A percentile compares a stretch with the other conserved stretches of the same genome.
phyloP scores from a whole-genome alignment of 129 eudicot species.

The Calendula officinalis region DNA sequence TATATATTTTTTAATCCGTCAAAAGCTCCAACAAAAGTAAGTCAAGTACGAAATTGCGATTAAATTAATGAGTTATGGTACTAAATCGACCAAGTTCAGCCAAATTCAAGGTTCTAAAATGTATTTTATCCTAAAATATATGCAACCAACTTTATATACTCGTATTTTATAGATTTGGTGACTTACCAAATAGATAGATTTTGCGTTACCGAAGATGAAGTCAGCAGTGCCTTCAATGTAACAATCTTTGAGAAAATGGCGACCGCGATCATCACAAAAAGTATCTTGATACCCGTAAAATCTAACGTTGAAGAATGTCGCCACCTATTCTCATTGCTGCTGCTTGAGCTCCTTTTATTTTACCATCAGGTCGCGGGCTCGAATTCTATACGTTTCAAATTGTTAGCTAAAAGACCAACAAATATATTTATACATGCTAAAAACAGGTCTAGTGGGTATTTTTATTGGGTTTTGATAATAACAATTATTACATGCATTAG shows the following conservation, averaged over 20 bases:
- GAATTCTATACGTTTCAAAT: conserved; percentile 45
- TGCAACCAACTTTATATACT: background rate
- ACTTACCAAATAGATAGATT: conserved; percentile 54
- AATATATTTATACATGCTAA: background rate
- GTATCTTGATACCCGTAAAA: conserved; percentile 70
- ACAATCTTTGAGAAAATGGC: conserved; percentile 63
- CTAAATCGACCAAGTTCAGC: too few species aligned
- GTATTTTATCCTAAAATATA: background rate
- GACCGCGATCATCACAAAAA: conserved; percentile 57
- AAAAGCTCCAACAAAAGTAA: too few species aligned
- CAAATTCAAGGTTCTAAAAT: too few species aligned
- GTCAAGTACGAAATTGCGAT: too few species aligned
- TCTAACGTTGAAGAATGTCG: conserved; percentile 52
- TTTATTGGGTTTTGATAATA: too few species aligned
- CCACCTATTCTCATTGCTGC: conserved; percentile 49
- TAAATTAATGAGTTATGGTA: too few species aligned
- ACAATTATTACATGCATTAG: too few species aligned
- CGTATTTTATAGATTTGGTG: background rate
- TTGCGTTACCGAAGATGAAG: conserved; percentile 59
- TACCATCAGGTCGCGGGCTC: conserved; percentile 56
- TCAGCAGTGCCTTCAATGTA: conserved; percentile 73
- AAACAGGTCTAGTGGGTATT: too few species aligned
- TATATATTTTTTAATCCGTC: too few species aligned
- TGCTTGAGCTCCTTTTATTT: conserved; percentile 45
- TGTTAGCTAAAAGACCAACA: background rate